Evolutionary conservation across 805 yeast species (phyloP).

Genomic region (Cyberlindnera euphorbiae): DNA sequence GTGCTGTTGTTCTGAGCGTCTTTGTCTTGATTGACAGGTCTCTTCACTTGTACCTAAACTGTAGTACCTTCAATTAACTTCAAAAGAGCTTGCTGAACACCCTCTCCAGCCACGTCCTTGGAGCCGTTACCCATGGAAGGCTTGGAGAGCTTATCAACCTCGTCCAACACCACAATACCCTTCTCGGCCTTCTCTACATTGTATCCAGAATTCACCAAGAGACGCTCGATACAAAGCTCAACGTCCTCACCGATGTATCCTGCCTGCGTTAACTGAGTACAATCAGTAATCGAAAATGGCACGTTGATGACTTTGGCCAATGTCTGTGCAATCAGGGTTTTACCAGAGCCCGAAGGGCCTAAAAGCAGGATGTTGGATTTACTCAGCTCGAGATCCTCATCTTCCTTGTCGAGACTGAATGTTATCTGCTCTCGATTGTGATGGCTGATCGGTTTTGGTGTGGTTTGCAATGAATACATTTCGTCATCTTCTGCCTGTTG

Average conservation of each 20-base stretch:
- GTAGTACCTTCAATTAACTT: constrained; percentile 55
- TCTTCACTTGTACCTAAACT: constrained; percentile 43
- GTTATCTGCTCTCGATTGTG: constrained; percentile 30
- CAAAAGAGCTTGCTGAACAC: constrained; percentile 56
- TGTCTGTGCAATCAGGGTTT: constrained; percentile 52
- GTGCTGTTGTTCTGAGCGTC: constrained; percentile 29
- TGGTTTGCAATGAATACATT: constrained; percentile 19
- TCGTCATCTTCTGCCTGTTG: constrained; percentile 28
- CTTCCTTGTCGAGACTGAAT: constrained; percentile 24
- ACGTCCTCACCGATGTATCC: constrained; percentile 66
- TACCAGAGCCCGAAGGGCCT: constrained; percentile 63
- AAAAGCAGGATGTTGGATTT: constrained; percentile 51
- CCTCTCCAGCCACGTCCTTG: constrained; percentile 60
- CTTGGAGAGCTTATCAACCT: constrained; percentile 52
- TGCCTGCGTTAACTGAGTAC: constrained; percentile 59
- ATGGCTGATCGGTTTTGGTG: constrained; percentile 19
- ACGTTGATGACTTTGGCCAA: constrained; percentile 47
- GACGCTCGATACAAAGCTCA: constrained; percentile 50
- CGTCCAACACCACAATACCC: constrained; percentile 58
- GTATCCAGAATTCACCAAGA: constrained; percentile 44
- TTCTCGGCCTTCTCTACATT: constrained; percentile 48
- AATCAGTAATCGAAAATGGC: constrained; percentile 56
- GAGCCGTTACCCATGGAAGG: constrained; percentile 43
- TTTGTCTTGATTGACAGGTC: constrained; percentile 31
- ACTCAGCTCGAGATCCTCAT: constrained; percentile 42